phyloP scores from a whole-genome alignment of 345 rosid genomes.

The Raphanus sativus region DNA sequence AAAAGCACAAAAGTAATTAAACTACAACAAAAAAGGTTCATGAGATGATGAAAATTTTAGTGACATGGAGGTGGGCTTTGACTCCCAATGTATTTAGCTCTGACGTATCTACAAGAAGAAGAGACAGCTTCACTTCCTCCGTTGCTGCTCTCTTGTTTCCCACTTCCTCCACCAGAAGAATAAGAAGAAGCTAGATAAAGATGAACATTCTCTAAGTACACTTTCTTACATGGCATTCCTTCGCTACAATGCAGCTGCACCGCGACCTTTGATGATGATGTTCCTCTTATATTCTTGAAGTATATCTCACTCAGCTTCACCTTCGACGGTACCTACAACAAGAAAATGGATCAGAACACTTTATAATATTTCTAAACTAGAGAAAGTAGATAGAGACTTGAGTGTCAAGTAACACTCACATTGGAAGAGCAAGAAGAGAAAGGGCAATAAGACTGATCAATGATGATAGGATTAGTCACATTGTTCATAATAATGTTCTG shows the following conservation, averaged over 20 bases:
- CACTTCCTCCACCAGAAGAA: conserved; percentile 6
- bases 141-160: conserved; percentile 4
- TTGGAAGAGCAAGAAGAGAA: conserved; percentile 45
- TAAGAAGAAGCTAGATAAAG: conserved; percentile 43
- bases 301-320: conserved; percentile 52
- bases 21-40: conserved; percentile 11
- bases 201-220: conserved; percentile 55
- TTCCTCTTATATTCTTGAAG: conserved; percentile 61
- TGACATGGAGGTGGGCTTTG: conserved; percentile 61
- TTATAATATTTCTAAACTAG: not conserved
- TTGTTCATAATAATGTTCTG: conserved; percentile 52
- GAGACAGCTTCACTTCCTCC: conserved; percentile 39
- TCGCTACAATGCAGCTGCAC: conserved; percentile 55
- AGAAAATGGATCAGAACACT: conserved; percentile 3
- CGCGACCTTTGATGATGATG: conserved; percentile 44
- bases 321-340: conserved; percentile 42
- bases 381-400: not conserved
- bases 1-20: not conserved
- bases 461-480: conserved; percentile 58
- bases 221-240: conserved; percentile 51
- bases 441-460: conserved; percentile 60
- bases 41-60: conserved; percentile 5
- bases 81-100: conserved; percentile 53
- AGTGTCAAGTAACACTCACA: conserved; percentile 36
- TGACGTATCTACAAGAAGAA: conserved; percentile 57